Evolutionary conservation across 179 eudicot species (phyloP).

Genomic region (Carnegiea gigantea): DNA sequence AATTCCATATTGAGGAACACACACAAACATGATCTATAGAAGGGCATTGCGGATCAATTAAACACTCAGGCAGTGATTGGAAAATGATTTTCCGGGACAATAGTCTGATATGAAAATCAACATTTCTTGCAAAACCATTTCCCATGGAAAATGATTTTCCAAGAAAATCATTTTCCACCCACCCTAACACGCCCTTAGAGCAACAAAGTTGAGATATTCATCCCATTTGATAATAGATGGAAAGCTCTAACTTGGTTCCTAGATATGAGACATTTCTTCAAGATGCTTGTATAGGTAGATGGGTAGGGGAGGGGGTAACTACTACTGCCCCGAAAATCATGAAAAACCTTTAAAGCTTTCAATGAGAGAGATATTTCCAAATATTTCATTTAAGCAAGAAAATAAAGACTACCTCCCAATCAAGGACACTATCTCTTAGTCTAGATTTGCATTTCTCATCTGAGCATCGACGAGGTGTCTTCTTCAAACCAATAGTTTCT

Average conservation of each 20-base stretch:
- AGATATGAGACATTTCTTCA: not conserved
- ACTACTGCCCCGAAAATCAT: conserved; percentile 4
- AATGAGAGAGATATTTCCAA: not conserved
- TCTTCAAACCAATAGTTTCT: conserved; percentile 70
- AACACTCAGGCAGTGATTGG: not conserved
- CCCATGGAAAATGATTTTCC: too few species aligned
- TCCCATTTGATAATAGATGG: not conserved
- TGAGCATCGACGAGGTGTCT: conserved; percentile 57
- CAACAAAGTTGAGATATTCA: not conserved
- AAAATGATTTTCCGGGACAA: too few species aligned
- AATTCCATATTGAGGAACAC: too few species aligned
- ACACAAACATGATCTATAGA: not conserved
- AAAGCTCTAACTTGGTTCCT: not conserved
- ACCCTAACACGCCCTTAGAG: not conserved
- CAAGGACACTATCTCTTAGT: conserved; percentile 65
- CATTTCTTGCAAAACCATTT: too few species aligned
- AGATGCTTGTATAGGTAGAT: not conserved
- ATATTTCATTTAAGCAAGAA: not conserved
- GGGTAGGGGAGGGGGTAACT: too few species aligned
- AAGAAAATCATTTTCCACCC: too few species aligned
- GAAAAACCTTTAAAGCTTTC: not conserved
- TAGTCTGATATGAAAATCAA: too few species aligned
- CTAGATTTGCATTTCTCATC: conserved; percentile 45
- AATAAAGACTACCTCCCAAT: conserved; percentile 57
- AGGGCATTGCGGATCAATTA: not conserved